Base-by-base conservation (phyloP, 192 early-diverging fungal genomes). In the Podila clonocystis region DNA sequence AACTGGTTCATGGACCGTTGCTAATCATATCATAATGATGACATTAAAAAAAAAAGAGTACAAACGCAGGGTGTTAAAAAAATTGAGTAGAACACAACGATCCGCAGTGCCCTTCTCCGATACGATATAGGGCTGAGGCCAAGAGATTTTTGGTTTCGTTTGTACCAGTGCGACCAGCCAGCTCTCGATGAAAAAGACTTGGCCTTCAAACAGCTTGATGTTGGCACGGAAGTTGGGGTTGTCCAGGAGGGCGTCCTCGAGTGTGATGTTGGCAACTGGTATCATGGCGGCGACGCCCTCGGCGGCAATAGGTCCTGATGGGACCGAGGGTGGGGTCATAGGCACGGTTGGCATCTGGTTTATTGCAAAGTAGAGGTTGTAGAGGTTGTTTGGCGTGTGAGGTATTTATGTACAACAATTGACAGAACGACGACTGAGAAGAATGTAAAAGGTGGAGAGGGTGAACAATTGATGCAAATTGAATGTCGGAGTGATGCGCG, bases 161-260 rank as follows among this genome's bases (percentile, higher is more conserved):
- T 30, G 70, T 62, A 83, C 80, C 49, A 89, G 67, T 13, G 73
- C 73, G 12, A 83, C 82, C 13, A 89, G 65, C 89, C 89, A 90
- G 72, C 74, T 80, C 70, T 88, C 86, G 62, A 88, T 84, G n/a
- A 75, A 82, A 55, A 87, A 88, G 45, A 89, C 80, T 57, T 90
- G 88, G 12, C 87, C 88, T 58, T 90, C 89, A 63, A 89, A 83
- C 41, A 86, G 77, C 11, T 67, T 63, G 45, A 89, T 77, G 70
- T 87, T 90, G 62, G 87, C 82, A 7, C 88, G 83, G 58, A 84
- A 90, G 33, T 82, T 84, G 33, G 88, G 88, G 7, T 87, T 84
- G 65, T 90, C 88, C 8, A 84, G 63, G 52, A 90, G 52, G 2
- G 87, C 84, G 68, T 90, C 88, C 41, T 85, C 84, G 11, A 88